Base-by-base conservation (phyloP, 345 rosid species). In the Rhodamnia rubescens region DNA sequence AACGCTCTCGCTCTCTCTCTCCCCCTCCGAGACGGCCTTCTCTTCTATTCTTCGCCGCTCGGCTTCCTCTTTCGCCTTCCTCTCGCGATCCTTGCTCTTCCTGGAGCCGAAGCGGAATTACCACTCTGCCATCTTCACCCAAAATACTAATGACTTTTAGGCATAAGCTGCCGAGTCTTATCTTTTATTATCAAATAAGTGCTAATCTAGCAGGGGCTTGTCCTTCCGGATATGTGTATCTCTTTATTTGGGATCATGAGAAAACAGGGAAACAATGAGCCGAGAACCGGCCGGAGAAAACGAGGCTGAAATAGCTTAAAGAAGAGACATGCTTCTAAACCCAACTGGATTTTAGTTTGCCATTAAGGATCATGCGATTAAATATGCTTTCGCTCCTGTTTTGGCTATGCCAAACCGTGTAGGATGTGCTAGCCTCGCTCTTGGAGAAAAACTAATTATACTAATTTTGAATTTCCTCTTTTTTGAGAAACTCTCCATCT, bases 1-100 rank as follows among this genome's bases (percentile, higher is more conserved):
- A n/a, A n/a, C 84, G 78, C 88, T 84, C 27, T 29, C 52, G 74
- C 54, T 14, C 32, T 40, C 55, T 69, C 49, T 22, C 74, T 61
- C 29, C 8, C 27, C 21, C 44, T 56, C 20, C 55, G 81, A 82
- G 81, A 93, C 92, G 94, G 92, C 89, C 53, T 86, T 90, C 56
- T 26, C 87, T 75, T 80, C 94, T 26, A 58, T 92, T 83, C 50
- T 92, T 80, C 92, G 93, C 80, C 92, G 90, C 80, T 89, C 94
- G 40, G 90, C 91, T 29, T 81, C 89, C 81, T 87, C 91, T 11
- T 80, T 90, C 55, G 90, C 85, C n/a, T n/a, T 16, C 91, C 93
- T 26, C 83, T 90, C 42, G 93, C 92, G 2, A 27, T 51, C 85
- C 92, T 92, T 47, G 83, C 90, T 42, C 84, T 88, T n/a, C n/a